A percentile compares a stretch with the other conserved stretches of the same genome.
Evolutionary conservation across 495 filamentous ascomycete species (phyloP).

Genomic region (Aspergillus sclerotioniger): DNA sequence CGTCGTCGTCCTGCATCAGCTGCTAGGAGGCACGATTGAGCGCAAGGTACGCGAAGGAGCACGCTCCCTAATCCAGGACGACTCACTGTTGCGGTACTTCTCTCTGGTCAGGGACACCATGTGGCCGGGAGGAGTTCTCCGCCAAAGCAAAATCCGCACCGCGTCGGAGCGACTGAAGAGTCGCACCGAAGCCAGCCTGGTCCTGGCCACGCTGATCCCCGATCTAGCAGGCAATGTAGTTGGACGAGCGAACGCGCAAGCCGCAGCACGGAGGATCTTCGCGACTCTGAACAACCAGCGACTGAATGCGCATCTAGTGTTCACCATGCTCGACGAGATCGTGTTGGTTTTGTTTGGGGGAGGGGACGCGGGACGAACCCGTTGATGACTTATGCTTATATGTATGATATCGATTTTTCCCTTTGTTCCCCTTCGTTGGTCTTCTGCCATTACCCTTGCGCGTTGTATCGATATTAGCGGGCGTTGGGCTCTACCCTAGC

Average conservation of each 20-base stretch:
- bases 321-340: constrained; percentile 77
- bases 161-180: constrained; percentile 66
- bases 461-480: not conserved
- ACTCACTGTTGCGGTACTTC: constrained; percentile 74
- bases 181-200: constrained; percentile 67
- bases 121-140: constrained; percentile 72
- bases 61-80: constrained; percentile 67
- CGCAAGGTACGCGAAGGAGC: constrained; percentile 85
- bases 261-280: constrained; percentile 74
- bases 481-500: not conserved
- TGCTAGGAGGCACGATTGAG: constrained; percentile 84
- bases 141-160: constrained; percentile 57
- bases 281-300: constrained; percentile 74
- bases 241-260: constrained; percentile 79
- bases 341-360: constrained; percentile 69
- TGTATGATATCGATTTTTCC: not conserved
- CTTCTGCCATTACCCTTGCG: not conserved
- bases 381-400: not conserved
- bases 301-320: constrained; percentile 70
- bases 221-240: constrained; percentile 81
- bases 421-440: not conserved
- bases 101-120: constrained; percentile 65
- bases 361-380: constrained; percentile 14
- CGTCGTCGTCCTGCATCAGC: constrained; percentile 73
- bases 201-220: constrained; percentile 79